Conservation (phyloP, 1,139 yeast species). For the Geotrichum histeridarum region DNA sequence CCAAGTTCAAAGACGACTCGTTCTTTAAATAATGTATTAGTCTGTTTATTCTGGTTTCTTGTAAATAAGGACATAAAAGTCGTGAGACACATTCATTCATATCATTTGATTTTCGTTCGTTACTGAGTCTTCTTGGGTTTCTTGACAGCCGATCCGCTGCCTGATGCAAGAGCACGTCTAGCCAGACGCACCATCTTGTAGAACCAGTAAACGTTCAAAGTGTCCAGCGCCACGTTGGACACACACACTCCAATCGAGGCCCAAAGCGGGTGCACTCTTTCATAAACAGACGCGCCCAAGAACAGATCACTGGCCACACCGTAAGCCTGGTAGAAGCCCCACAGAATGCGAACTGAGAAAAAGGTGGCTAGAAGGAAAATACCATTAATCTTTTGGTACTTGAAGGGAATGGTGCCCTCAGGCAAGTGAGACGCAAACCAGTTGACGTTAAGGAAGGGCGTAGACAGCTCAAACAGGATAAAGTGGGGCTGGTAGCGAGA, state of each 20-base stretch:
- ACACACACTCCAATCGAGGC: slow-evolving; percentile 49
- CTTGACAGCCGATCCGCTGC: slow-evolving; percentile 17
- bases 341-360: slow-evolving; percentile 70
- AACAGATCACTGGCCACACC: slow-evolving; percentile 40
- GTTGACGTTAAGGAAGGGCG: slow-evolving; percentile 87
- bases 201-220: slow-evolving; percentile 60
- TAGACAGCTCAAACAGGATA: slow-evolving; percentile 80
- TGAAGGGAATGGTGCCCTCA: slow-evolving; percentile 46
- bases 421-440: slow-evolving; percentile 85
- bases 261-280: slow-evolving; percentile 40
- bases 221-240: slow-evolving; percentile 62
- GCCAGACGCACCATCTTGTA: slow-evolving; percentile 58
- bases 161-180: slow-evolving; percentile 16
- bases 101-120: neutral
- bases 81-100: neutral
- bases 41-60: neutral
- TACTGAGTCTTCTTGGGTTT: slow-evolving; percentile 3
- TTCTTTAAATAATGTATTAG: slow-evolving; percentile 8
- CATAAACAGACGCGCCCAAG: slow-evolving; percentile 13
- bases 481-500: slow-evolving; percentile 81
- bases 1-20: slow-evolving; percentile 25
- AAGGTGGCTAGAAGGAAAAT: slow-evolving; percentile 61
- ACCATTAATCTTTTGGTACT: slow-evolving; percentile 61
- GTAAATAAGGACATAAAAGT: neutral
- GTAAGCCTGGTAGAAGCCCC: slow-evolving; percentile 78